Evolutionary conservation across 2,329 filamentous ascomycete species (phyloP).

Genomic region (Paraconiothyrium brasiliense): DNA sequence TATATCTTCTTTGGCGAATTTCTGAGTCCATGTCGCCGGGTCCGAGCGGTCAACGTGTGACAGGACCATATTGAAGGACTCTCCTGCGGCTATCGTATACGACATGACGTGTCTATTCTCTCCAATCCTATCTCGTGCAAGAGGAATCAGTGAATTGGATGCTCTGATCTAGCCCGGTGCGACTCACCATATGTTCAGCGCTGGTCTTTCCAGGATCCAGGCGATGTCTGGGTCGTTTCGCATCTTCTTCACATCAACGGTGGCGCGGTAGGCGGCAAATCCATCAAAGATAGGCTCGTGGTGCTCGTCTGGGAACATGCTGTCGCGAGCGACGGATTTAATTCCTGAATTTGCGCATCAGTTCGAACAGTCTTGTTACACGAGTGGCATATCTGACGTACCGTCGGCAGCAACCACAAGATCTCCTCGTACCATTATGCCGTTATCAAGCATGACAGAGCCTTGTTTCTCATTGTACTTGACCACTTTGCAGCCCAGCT

Average conservation of each 20-base stretch:
- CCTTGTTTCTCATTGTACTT: slow-evolving; percentile 19
- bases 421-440: slow-evolving; percentile 49
- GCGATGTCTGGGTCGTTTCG: slow-evolving; percentile 42
- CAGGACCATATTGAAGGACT: slow-evolving; percentile 71
- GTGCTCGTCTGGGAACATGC: slow-evolving; percentile 10
- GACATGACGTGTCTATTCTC: slow-evolving; percentile 58
- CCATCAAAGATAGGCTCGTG: slow-evolving; percentile 63
- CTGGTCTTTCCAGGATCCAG: slow-evolving; percentile 27
- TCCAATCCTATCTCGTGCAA: slow-evolving; percentile 47
- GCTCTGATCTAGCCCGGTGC: too few relatives aligned
- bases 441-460: slow-evolving; percentile 46
- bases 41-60: slow-evolving; percentile 69
- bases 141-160: not conserved
- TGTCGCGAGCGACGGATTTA: slow-evolving; percentile 14
- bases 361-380: not conserved
- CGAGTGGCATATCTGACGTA: too few relatives aligned
- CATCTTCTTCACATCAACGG: slow-evolving; percentile 59
- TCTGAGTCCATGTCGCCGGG: slow-evolving; percentile 58
- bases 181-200: slow-evolving; percentile 21
- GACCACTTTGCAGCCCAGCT: slow-evolving; percentile 20
- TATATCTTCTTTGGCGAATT: slow-evolving; percentile 69
- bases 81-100: slow-evolving; percentile 59
- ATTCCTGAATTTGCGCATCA: slow-evolving; percentile 13
- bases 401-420: slow-evolving; percentile 8
- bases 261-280: slow-evolving; percentile 68